phyloP scores from a whole-genome alignment of 768 basidiomycete species.

The Boletus sensibilis region DNA sequence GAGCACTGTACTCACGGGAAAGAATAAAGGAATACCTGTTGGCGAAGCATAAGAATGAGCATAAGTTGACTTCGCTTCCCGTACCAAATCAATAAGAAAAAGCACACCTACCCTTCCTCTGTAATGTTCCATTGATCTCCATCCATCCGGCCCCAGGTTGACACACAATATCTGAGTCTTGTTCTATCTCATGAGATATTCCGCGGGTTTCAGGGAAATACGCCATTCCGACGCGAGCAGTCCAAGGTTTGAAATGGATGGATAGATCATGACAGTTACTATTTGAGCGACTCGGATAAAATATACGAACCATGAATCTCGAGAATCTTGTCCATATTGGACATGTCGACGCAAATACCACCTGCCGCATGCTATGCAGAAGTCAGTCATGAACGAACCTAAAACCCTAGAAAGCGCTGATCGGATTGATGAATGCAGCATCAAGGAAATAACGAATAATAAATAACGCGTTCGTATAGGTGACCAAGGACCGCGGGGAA shows the following conservation, averaged over 20 bases:
- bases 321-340: conserved; percentile 75
- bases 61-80: background rate
- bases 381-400: background rate
- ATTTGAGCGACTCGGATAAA: background rate
- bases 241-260: background rate
- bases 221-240: background rate
- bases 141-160: conserved; percentile 74
- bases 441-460: background rate
- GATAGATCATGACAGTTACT: background rate
- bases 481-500: background rate
- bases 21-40: conserved; percentile 76
- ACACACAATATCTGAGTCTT: conserved; percentile 70
- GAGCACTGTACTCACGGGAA: conserved; percentile 52
- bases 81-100: background rate
- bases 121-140: conserved; percentile 66
- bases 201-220: background rate
- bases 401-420: background rate
- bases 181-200: conserved; percentile 39
- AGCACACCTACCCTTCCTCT: conserved; percentile 48
- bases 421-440: background rate
- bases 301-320: conserved; percentile 59
- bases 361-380: conserved; percentile 34
- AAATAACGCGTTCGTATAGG: background rate
- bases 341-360: conserved; percentile 80
- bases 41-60: background rate